Evolutionary conservation across 441 rosid genomes (phyloP).

Genomic region (Corymbia citriodora): DNA sequence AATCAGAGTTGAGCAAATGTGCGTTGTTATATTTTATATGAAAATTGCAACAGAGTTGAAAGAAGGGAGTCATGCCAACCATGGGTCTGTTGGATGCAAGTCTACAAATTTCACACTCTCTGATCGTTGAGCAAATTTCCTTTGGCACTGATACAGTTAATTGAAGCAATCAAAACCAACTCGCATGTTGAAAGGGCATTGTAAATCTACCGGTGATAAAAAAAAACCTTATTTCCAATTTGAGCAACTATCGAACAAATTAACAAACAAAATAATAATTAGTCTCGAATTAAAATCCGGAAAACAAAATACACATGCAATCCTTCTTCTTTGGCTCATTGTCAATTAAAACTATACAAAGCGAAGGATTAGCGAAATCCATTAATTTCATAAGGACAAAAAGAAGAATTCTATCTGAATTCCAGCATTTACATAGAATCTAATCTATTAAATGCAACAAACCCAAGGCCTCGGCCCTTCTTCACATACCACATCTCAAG

Average conservation of each 20-base stretch:
- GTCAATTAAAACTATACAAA: background rate
- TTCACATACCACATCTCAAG: too few relatives aligned
- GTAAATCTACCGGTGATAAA: background rate
- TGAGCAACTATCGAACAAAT: background rate
- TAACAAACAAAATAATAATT: background rate
- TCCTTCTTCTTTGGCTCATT: background rate
- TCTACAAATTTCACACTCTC: background rate
- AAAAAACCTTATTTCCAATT: background rate
- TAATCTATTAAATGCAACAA: too few relatives aligned
- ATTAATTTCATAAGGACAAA: too few relatives aligned
- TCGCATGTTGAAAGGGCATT: background rate
- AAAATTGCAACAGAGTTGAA: background rate
- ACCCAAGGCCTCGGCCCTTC: too few relatives aligned
- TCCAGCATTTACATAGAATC: too few relatives aligned
- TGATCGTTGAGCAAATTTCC: background rate
- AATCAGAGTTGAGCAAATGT: background rate
- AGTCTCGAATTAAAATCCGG: background rate
- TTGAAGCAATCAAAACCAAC: background rate
- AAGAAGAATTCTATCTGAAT: too few relatives aligned
- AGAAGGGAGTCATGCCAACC: background rate
- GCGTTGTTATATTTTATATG: background rate
- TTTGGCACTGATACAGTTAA: background rate
- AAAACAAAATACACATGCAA: background rate
- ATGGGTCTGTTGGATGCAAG: conserved; percentile 2
- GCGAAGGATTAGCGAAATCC: background rate